Evolutionary conservation across 306 rosid species (phyloP).

Genomic region (Dalbergia cochinchinensis): DNA sequence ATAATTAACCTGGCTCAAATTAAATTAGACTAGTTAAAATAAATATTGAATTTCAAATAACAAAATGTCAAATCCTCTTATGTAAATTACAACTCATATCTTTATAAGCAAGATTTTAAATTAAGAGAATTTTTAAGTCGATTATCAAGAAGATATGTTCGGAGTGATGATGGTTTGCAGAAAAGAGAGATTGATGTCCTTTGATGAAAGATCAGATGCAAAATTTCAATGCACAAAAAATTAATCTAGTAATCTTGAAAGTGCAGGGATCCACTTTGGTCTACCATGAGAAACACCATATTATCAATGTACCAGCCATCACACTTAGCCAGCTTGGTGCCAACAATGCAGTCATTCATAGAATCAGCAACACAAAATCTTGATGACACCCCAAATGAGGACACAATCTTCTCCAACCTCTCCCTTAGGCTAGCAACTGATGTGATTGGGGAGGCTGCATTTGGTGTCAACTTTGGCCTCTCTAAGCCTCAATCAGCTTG

Average conservation of each 20-base stretch:
- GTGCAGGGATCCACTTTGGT: slow-evolving; percentile 75
- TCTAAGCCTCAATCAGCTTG: slow-evolving; percentile 58
- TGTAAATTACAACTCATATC: too few species aligned
- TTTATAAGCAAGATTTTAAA: too few species aligned
- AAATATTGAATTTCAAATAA: too few species aligned
- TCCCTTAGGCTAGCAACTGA: slow-evolving; percentile 86
- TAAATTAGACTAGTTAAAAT: too few species aligned
- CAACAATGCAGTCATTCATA: slow-evolving; percentile 82
- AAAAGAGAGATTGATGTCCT: not conserved
- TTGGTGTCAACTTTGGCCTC: slow-evolving; percentile 90
- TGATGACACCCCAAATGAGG: slow-evolving; percentile 55
- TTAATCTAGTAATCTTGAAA: slow-evolving; percentile 12
- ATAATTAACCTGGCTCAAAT: too few species aligned
- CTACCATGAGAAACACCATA: slow-evolving; percentile 83
- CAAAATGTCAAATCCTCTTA: too few species aligned
- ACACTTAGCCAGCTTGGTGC: slow-evolving; percentile 77
- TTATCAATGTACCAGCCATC: slow-evolving; percentile 87
- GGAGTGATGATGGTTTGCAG: too few species aligned
- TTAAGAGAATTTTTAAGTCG: too few species aligned
- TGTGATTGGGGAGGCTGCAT: slow-evolving; percentile 90
- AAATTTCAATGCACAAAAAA: slow-evolving; percentile 14
- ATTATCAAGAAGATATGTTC: too few species aligned
- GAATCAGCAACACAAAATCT: slow-evolving; percentile 77
- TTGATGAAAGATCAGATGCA: not conserved
- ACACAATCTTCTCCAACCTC: slow-evolving; percentile 74